Conservation (phyloP, 2,329 filamentous ascomycete genomes). For the Penicillium sp. region DNA sequence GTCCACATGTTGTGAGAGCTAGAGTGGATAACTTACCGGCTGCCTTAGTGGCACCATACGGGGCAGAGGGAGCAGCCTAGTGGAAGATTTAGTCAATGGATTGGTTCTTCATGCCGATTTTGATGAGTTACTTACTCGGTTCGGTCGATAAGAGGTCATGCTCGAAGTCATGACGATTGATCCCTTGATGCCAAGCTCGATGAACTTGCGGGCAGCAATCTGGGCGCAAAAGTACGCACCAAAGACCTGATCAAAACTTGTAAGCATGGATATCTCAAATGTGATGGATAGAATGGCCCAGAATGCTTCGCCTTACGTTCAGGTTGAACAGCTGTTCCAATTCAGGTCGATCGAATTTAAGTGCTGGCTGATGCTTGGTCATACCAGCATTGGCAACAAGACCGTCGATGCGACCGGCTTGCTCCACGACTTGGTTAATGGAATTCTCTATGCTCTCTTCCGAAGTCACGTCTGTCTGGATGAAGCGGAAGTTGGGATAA, state of each 20-base stretch:
- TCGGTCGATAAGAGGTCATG: slow-evolving; percentile 56
- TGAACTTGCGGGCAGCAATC: slow-evolving; percentile 41
- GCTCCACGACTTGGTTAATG: slow-evolving; percentile 46
- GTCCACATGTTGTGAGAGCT: not conserved
- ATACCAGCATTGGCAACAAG: slow-evolving; percentile 49
- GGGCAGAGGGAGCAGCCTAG: slow-evolving; percentile 55
- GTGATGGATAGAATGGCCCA: too few relatives aligned
- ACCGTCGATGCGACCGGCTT: slow-evolving; percentile 49
- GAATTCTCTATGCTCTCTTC: slow-evolving; percentile 48
- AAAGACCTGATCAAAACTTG: slow-evolving; percentile 22
- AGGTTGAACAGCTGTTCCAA: slow-evolving; percentile 50
- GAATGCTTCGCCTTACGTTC: slow-evolving; percentile 39
- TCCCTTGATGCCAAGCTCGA: slow-evolving; percentile 45
- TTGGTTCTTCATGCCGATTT: not conserved
- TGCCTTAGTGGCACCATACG: slow-evolving; percentile 53
- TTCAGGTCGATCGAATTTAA: slow-evolving; percentile 48
- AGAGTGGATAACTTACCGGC: slow-evolving; percentile 29
- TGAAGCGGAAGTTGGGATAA: slow-evolving; percentile 50
- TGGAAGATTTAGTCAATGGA: not conserved
- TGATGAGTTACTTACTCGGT: slow-evolving; percentile 35
- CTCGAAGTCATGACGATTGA: slow-evolving; percentile 52
- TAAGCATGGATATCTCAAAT: not conserved
- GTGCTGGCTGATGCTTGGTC: slow-evolving; percentile 53
- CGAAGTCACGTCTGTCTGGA: slow-evolving; percentile 53
- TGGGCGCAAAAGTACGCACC: slow-evolving; percentile 38